These are phyloP conservation scores for Debaryomyces prosopidis DNA, from an alignment of 805 yeast species.

Conservation along the genomic window DNA sequence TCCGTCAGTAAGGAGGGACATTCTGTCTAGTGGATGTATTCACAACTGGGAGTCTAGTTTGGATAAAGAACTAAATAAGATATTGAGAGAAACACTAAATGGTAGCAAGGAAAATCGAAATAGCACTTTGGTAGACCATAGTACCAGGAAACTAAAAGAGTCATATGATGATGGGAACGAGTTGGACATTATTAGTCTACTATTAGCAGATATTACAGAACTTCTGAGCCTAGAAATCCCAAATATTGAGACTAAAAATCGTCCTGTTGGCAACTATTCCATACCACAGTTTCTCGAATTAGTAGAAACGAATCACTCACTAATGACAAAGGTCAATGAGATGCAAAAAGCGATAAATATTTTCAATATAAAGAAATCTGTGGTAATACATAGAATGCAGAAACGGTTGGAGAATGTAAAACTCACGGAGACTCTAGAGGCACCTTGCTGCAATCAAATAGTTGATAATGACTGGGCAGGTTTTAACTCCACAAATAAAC, in stretches of 20 bases:
- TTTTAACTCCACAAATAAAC: conserved; percentile 4
- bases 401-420: conserved; percentile 1
- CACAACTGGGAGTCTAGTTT: background rate
- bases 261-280: background rate
- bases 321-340: conserved; percentile 1
- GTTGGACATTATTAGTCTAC: background rate
- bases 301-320: background rate
- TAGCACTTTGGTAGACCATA: background rate
- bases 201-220: background rate
- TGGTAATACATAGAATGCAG: background rate
- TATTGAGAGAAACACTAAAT: conserved; percentile 4
- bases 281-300: background rate
- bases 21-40: background rate
- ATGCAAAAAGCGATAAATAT: background rate
- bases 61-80: conserved; percentile 6
- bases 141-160: conserved; percentile 1
- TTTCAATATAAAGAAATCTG: conserved; percentile 20
- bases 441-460: background rate
- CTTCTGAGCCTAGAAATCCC: background rate
- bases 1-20: background rate
- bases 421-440: conserved; percentile 5
- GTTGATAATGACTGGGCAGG: conserved; percentile 1
- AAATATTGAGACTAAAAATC: background rate
- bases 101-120: background rate
- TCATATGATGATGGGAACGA: background rate